Percentiles rank a stretch among this genome's conserved stretches.
These are phyloP conservation scores for Claviceps sp. DNA, from an alignment of 2,329 filamentous ascomycete species.

Conservation along the genomic window DNA sequence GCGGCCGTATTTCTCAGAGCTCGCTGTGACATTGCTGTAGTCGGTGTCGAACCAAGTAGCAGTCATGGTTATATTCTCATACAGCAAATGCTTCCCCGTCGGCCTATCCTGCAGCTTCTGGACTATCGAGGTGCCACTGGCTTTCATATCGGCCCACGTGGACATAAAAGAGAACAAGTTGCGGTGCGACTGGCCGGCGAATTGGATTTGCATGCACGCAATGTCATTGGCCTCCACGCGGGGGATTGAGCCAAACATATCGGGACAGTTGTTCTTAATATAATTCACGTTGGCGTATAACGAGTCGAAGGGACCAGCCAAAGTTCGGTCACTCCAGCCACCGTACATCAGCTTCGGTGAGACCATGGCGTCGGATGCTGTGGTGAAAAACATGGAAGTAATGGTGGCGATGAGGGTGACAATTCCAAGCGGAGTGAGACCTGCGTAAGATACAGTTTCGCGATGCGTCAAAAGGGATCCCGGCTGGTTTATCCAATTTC, in stretches of 20 bases:
- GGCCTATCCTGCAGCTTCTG: slow-evolving; percentile 35
- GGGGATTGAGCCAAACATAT: slow-evolving; percentile 40
- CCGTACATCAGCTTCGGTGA: slow-evolving; percentile 56
- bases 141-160: slow-evolving; percentile 37
- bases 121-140: slow-evolving; percentile 27
- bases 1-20: slow-evolving; percentile 35
- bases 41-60: slow-evolving; percentile 54
- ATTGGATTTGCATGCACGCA: slow-evolving; percentile 56
- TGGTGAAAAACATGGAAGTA: slow-evolving; percentile 59
- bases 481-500: slow-evolving; percentile 60
- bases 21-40: slow-evolving; percentile 35
- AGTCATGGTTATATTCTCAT: slow-evolving; percentile 59
- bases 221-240: slow-evolving; percentile 19
- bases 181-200: slow-evolving; percentile 56
- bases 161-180: slow-evolving; percentile 51
- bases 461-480: slow-evolving; percentile 60
- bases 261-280: slow-evolving; percentile 42
- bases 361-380: slow-evolving; percentile 62
- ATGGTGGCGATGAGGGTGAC: slow-evolving; percentile 50
- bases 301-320: slow-evolving; percentile 44
- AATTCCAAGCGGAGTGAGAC: slow-evolving; percentile 47
- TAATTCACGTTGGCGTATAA: slow-evolving; percentile 51
- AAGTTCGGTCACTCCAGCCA: slow-evolving; percentile 28
- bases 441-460: slow-evolving; percentile 50
- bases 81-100: slow-evolving; percentile 46